phyloP scores from a whole-genome alignment of 768 basidiomycete species.

The Pisolithus tinctorius region DNA sequence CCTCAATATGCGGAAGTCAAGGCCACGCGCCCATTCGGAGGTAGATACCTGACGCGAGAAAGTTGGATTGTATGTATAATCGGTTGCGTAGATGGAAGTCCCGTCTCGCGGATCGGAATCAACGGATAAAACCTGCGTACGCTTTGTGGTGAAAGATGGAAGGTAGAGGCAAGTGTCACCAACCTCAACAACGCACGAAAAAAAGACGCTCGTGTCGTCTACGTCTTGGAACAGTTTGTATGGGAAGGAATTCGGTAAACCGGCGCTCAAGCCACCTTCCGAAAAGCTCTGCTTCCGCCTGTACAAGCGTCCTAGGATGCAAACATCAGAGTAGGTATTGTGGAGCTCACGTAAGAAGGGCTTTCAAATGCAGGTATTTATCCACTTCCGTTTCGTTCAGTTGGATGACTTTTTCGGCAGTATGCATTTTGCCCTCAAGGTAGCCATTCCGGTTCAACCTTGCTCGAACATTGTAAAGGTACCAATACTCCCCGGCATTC shows the following conservation, averaged over 20 bases:
- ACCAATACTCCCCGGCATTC: constrained; percentile 44
- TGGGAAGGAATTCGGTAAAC: constrained; percentile 29
- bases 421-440: constrained; percentile 48
- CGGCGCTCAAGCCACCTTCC: constrained; percentile 18
- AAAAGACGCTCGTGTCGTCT: constrained; percentile 33
- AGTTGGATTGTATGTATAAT: constrained; percentile 50
- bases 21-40: constrained; percentile 35
- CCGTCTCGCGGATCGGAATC: constrained; percentile 26
- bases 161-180: constrained; percentile 2
- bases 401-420: constrained; percentile 35
- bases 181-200: constrained; percentile 58
- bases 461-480: constrained; percentile 47
- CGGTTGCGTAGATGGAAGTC: constrained; percentile 51
- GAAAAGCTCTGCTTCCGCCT: constrained; percentile 46
- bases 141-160: not conserved
- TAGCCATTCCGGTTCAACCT: constrained; percentile 30
- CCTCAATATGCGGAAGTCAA: constrained; percentile 46
- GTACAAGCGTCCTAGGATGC: constrained; percentile 1
- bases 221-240: constrained; percentile 45
- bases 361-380: constrained; percentile 33
- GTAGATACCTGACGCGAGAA: constrained; percentile 26
- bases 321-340: not conserved
- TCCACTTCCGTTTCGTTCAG: constrained; percentile 37
- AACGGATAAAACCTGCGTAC: constrained; percentile 40
- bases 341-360: constrained; percentile 44